Evolutionary conservation across 2,329 filamentous ascomycete genomes (phyloP).

Genomic region (Nigrograna mackinnonii): DNA sequence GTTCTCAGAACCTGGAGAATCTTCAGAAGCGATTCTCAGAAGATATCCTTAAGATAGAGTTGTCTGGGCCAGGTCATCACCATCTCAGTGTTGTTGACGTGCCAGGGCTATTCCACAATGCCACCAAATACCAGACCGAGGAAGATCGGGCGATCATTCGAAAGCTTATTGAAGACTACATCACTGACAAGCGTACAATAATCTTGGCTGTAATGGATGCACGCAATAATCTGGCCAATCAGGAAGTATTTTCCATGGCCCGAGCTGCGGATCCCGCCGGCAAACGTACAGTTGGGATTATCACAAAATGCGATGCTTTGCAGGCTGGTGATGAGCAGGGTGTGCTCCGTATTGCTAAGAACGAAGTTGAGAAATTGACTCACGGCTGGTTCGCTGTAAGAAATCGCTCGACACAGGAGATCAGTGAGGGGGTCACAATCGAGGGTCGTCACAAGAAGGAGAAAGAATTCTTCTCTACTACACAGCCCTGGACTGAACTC

Average conservation of each 20-base stretch:
- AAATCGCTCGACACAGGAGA: neutral
- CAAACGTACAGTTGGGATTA: neutral
- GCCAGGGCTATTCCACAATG: neutral
- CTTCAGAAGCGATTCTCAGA: conserved; percentile 37
- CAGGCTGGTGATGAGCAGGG: neutral
- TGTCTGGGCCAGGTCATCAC: conserved; percentile 42
- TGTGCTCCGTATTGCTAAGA: neutral
- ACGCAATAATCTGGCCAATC: neutral
- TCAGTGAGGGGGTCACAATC: neutral
- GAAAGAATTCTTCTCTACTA: neutral
- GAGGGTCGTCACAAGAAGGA: neutral
- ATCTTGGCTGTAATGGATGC: neutral
- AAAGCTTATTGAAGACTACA: neutral
- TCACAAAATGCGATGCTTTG: neutral
- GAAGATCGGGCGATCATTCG: neutral
- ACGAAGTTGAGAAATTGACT: neutral
- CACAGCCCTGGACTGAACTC: neutral
- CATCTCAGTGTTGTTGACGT: conserved; percentile 9
- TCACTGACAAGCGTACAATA: neutral
- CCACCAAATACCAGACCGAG: neutral
- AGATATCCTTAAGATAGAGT: conserved; percentile 48
- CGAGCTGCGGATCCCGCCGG: neutral
- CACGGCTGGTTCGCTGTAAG: neutral
- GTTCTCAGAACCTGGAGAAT: conserved; percentile 10
- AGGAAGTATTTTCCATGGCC: neutral